These are phyloP conservation scores for Sorghum bicolor DNA, from an alignment of 176 grass and related monocot species.

Conservation along the genomic window DNA sequence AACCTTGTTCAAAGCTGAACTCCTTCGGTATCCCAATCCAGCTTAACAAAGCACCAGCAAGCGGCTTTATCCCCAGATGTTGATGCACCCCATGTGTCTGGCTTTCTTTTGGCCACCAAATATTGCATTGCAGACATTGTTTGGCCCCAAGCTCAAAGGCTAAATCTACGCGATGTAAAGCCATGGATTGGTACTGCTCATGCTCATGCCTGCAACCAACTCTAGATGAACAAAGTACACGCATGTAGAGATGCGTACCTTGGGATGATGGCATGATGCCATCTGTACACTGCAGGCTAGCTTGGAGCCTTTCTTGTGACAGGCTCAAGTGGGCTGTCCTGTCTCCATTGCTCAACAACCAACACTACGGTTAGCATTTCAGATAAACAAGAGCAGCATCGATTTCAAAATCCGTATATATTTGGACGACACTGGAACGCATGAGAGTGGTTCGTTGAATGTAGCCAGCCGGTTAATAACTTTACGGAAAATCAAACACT, in stretches of 20 bases:
- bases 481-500: not conserved
- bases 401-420: no score
- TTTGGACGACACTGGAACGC: not conserved
- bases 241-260: not conserved
- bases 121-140: not conserved
- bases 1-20: not conserved
- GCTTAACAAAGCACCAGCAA: not conserved
- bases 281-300: not conserved
- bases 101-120: not conserved
- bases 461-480: not conserved
- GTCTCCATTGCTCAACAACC: not conserved
- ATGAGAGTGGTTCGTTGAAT: constrained; percentile 1
- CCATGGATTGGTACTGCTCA: not conserved
- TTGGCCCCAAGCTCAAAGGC: not conserved
- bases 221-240: not conserved
- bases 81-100: constrained; percentile 5
- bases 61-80: not conserved
- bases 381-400: not conserved
- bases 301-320: not conserved
- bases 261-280: not conserved
- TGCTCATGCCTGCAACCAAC: not conserved
- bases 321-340: not conserved
- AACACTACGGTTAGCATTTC: not conserved
- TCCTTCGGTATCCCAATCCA: not conserved
- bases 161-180: not conserved